Conservation (phyloP, 2,329 filamentous ascomycete genomes). For the Tolypocladium cylindrosporum region DNA sequence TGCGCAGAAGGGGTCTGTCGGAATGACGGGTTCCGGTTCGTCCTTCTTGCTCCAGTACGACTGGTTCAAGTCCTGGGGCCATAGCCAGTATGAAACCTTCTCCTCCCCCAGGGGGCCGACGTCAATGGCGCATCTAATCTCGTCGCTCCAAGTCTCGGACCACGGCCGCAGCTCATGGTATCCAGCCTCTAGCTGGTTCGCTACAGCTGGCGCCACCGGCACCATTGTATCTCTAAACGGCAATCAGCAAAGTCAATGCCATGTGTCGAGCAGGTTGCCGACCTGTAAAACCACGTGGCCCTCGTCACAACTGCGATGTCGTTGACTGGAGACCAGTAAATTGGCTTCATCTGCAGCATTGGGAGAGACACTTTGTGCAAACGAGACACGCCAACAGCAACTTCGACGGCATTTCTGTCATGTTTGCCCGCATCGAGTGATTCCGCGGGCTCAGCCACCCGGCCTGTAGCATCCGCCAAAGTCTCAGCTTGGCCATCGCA, state of each 20-base stretch:
- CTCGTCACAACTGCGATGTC: slow-evolving; percentile 75
- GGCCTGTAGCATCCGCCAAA: background rate
- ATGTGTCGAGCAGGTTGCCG: slow-evolving; percentile 6
- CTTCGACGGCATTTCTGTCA: slow-evolving; percentile 33
- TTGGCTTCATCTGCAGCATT: slow-evolving; percentile 80
- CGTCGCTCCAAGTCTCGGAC: slow-evolving; percentile 87
- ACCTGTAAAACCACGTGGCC: slow-evolving; percentile 93
- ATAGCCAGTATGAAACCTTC: slow-evolving; percentile 77
- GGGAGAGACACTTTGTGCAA: slow-evolving; percentile 83
- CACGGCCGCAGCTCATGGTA: slow-evolving; percentile 80
- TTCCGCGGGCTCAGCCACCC: background rate
- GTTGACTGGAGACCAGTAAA: slow-evolving; percentile 94
- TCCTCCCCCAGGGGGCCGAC: slow-evolving; percentile 85
- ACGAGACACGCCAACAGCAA: slow-evolving; percentile 82
- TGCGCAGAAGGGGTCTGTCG: slow-evolving; percentile 48
- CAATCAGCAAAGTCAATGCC: background rate
- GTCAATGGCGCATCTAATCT: slow-evolving; percentile 80
- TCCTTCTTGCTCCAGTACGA: slow-evolving; percentile 7
- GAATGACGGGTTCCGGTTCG: slow-evolving; percentile 29
- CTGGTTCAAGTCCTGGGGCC: slow-evolving; percentile 48
- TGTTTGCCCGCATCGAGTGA: background rate
- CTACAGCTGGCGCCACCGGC: slow-evolving; percentile 73
- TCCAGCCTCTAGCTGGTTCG: slow-evolving; percentile 87
- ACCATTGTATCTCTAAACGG: slow-evolving; percentile 66
- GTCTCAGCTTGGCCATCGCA: background rate